phyloP scores from a whole-genome alignment of 2,329 filamentous ascomycete genomes.

The Cladosporium colombiae region DNA sequence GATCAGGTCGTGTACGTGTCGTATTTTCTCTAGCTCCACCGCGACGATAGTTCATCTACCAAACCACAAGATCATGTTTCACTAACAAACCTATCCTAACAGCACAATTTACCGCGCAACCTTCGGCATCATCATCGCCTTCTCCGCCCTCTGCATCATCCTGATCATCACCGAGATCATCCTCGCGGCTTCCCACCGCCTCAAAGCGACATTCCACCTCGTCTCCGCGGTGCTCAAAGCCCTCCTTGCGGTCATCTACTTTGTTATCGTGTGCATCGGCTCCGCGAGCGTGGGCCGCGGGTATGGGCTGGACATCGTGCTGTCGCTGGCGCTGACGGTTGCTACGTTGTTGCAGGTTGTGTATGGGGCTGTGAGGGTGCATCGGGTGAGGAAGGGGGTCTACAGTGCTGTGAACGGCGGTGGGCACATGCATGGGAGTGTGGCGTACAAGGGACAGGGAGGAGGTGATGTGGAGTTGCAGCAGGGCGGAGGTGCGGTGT shows the following conservation, averaged over 20 bases:
- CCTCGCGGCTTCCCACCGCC: conserved; percentile 27
- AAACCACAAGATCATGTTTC: not conserved
- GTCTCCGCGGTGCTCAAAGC: conserved; percentile 31
- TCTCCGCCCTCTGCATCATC: conserved; percentile 29
- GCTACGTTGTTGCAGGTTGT: conserved; percentile 42
- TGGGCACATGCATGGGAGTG: not conserved
- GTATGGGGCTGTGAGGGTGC: conserved; percentile 42
- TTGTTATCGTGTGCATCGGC: conserved; percentile 27
- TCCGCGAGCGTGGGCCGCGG: conserved; percentile 3
- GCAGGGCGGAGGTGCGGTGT: not conserved
- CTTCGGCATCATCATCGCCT: conserved; percentile 26
- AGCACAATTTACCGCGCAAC: conserved; percentile 28
- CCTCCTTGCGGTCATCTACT: conserved; percentile 29
- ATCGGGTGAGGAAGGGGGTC: conserved; percentile 39
- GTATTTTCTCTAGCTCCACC: not conserved
- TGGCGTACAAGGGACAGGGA: not conserved
- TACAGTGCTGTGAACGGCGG: conserved; percentile 20
- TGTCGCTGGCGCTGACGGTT: conserved; percentile 38
- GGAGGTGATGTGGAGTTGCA: not conserved
- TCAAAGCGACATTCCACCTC: conserved; percentile 30
- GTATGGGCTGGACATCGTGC: conserved; percentile 25
- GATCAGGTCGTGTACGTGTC: not conserved
- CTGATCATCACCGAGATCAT: conserved; percentile 33
- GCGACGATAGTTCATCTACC: no score
- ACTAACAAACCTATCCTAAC: conserved; percentile 1